Conservation (phyloP, 2,329 filamentous ascomycete genomes). For the Alternaria postmessia region DNA sequence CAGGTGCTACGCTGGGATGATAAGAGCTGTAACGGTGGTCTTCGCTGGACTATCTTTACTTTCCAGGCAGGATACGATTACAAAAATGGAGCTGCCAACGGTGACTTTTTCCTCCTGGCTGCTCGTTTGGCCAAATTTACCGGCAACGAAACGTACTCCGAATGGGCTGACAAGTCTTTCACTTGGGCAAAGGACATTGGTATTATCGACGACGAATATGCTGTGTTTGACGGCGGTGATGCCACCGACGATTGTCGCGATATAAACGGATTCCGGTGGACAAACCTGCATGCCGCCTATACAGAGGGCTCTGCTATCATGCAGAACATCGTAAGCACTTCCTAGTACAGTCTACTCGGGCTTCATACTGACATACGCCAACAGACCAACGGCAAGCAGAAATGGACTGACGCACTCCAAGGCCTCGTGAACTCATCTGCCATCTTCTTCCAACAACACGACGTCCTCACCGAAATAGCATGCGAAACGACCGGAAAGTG, state of each 20-base stretch:
- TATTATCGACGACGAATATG: constrained; percentile 57
- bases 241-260: constrained; percentile 56
- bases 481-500: constrained; percentile 68
- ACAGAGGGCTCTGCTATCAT: constrained; percentile 63
- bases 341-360: not conserved
- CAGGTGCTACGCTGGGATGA: constrained; percentile 73
- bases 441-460: constrained; percentile 54
- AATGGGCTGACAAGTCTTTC: constrained; percentile 72
- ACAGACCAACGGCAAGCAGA: constrained; percentile 34
- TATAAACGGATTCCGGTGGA: constrained; percentile 60
- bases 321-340: constrained; percentile 53
- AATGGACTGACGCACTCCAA: constrained; percentile 32
- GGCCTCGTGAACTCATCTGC: constrained; percentile 42
- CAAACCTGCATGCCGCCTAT: constrained; percentile 59
- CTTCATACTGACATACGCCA: not conserved
- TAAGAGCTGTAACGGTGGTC: constrained; percentile 70
- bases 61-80: constrained; percentile 79
- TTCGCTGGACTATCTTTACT: constrained; percentile 75
- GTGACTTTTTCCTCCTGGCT: constrained; percentile 79
- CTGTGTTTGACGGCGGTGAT: constrained; percentile 60
- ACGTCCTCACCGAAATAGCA: constrained; percentile 72
- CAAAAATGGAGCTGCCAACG: constrained; percentile 79
- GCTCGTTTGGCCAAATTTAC: constrained; percentile 75
- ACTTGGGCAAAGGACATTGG: constrained; percentile 59
- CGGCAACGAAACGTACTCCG: constrained; percentile 60